Evolutionary conservation across 495 filamentous ascomycete species (phyloP), one percentile per base, ranked within the genome.

Genomic region (Opeltia flavorubescens): DNA sequence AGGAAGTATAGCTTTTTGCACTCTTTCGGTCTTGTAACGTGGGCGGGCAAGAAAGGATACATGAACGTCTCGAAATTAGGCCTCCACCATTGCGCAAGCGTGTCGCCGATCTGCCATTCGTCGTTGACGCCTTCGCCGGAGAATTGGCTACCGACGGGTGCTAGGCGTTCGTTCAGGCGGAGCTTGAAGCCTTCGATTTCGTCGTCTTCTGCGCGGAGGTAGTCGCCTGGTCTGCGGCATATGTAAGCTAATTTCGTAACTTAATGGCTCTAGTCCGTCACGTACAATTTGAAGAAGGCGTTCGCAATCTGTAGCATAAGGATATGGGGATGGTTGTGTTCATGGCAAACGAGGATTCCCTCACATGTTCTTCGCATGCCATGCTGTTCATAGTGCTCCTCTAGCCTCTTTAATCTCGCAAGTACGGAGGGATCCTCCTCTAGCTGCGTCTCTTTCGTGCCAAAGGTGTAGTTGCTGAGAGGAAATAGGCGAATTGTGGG

Each of bases 51-150:
- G 65, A 94, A 98, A 0, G 91, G 91, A 62, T 98, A 98, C 91
- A 95, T 95, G 70, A 95, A 96, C 1, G 91, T 98, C 69, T 98
- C 91, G 58, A 96, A 95, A 66, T 95, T 96, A 34, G 91, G 91
- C 24, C 91, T 72, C 88, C 88, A 98, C 91, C 93, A 98, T 67
- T 94, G 88, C 30, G 91, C 89, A 39, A 98, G 74, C 3, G 87
- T 93, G 55, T 95, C 89, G 48, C 82, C 84, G 60, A 98, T 81
- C 59, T 93, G 74, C 91, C 91, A 98, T 53, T 93, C 86, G 48
- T 82, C 77, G 48, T 83, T 86, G 5, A 85, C 84, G 50, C 86
- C 85, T 61, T 91, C 80, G 46, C 88, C 86, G 31, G 80, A 82
- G 64, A 89, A 86, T 43, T 93, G 80, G 30, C 78, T 83, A 26